Percentiles rank a stretch among this genome's conserved stretches.
Evolutionary conservation across 495 filamentous ascomycete genomes (phyloP).

Genomic region (Annulohypoxylon bovei): DNA sequence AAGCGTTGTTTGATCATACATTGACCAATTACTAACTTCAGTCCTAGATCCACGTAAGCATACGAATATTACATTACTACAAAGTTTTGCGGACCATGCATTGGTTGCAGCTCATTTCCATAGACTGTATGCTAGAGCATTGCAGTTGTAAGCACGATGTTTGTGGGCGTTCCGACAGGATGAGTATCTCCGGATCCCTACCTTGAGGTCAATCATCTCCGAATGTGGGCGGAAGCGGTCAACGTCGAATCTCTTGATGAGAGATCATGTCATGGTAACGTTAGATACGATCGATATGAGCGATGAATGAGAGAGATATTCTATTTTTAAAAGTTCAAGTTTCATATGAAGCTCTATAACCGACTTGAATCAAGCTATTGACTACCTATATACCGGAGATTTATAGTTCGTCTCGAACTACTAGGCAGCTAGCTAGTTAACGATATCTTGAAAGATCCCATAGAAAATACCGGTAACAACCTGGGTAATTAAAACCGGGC

Average conservation of each 20-base stretch:
- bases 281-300: neutral
- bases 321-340: neutral
- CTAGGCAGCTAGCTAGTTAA: no score
- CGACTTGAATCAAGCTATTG: neutral
- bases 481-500: neutral
- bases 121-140: neutral
- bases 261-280: neutral
- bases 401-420: neutral
- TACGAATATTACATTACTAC: neutral
- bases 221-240: neutral
- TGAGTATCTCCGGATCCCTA: slow-evolving; percentile 1
- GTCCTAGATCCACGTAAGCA: slow-evolving; percentile 8
- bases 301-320: neutral
- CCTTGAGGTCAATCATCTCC: neutral
- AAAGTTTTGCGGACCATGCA: neutral
- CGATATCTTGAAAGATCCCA: neutral
- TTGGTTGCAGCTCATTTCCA: neutral
- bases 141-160: slow-evolving; percentile 5
- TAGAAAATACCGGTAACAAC: neutral
- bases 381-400: neutral
- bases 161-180: neutral
- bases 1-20: neutral
- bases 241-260: neutral
- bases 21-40: slow-evolving; percentile 15
- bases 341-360: neutral